Evolutionary conservation across 208 protist genomes (phyloP).

Genomic region (Leishmania amazonensis): DNA sequence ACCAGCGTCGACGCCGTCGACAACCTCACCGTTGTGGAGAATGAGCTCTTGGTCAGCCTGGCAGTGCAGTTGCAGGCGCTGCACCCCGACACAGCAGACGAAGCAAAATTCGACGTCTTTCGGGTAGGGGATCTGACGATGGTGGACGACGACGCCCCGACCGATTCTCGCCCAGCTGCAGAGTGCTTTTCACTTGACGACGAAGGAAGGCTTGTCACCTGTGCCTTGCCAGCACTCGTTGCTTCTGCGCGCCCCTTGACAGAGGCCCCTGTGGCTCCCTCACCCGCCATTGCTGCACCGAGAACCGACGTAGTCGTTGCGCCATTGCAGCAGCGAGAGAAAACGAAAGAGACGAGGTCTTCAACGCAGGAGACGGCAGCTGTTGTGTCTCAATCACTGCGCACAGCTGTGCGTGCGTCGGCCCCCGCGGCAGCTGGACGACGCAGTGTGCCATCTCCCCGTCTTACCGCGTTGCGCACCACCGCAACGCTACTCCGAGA

Average conservation of each 20-base stretch:
- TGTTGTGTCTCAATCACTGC: neutral
- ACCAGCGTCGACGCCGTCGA: neutral
- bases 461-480: conserved; percentile 37
- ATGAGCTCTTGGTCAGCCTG: conserved; percentile 63
- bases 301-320: neutral
- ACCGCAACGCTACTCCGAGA: conserved; percentile 43
- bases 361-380: neutral
- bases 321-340: neutral
- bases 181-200: conserved; percentile 68
- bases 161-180: neutral
- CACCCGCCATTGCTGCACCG: neutral
- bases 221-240: conserved; percentile 4
- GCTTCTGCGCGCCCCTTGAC: conserved; percentile 6
- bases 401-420: conserved; percentile 10
- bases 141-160: neutral
- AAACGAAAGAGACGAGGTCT: neutral
- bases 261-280: neutral
- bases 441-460: conserved; percentile 18
- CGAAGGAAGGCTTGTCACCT: conserved; percentile 48
- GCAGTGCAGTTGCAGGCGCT: conserved; percentile 53
- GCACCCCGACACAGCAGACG: conserved; percentile 28
- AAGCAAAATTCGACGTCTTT: conserved; percentile 38
- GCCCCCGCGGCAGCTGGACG: neutral
- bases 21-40: conserved; percentile 26
- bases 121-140: conserved; percentile 5